Conservation (phyloP, 352 stramenopile species). For the Phytophthora tubulina region DNA sequence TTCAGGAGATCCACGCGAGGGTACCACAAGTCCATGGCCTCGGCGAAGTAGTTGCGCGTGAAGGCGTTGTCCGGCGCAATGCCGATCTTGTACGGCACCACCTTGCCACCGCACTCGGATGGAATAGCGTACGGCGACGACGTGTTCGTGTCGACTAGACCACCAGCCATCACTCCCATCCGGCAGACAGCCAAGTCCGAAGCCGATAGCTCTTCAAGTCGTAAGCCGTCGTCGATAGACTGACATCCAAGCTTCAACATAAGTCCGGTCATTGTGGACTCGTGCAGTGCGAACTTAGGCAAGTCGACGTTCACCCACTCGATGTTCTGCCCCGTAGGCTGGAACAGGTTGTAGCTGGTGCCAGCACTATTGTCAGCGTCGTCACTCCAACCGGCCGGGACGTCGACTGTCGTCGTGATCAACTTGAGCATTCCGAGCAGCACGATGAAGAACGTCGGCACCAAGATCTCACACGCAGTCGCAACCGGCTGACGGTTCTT, state of each 20-base stretch:
- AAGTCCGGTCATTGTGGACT: conserved; percentile 67
- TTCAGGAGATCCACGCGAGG: conserved; percentile 56
- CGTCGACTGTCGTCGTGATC: conserved; percentile 48
- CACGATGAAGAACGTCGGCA: too few species aligned
- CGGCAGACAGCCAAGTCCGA: conserved; percentile 36
- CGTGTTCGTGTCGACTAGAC: conserved; percentile 43
- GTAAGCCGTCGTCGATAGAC: conserved; percentile 49
- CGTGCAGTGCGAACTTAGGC: conserved; percentile 56
- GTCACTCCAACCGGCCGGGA: conserved; percentile 61
- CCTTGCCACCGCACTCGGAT: conserved; percentile 40
- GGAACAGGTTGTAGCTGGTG: conserved; percentile 66
- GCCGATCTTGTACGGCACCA: conserved; percentile 66
- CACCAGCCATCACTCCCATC: conserved; percentile 39
- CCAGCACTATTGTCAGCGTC: conserved; percentile 27
- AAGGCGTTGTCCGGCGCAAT: conserved; percentile 63
- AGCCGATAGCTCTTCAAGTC: conserved; percentile 47
- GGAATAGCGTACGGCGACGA: conserved; percentile 48
- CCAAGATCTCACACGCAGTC: too few species aligned
- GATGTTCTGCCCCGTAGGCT: conserved; percentile 40
- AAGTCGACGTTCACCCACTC: conserved; percentile 42
- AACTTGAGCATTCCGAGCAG: too few species aligned
- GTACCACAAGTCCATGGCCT: conserved; percentile 63
- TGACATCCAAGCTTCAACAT: conserved; percentile 53
- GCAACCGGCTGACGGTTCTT: conserved; percentile 62
- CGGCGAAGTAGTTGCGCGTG: conserved; percentile 64